These are phyloP conservation scores for Amanita exitialis DNA, from an alignment of 768 basidiomycete species.

Conservation along the genomic window DNA sequence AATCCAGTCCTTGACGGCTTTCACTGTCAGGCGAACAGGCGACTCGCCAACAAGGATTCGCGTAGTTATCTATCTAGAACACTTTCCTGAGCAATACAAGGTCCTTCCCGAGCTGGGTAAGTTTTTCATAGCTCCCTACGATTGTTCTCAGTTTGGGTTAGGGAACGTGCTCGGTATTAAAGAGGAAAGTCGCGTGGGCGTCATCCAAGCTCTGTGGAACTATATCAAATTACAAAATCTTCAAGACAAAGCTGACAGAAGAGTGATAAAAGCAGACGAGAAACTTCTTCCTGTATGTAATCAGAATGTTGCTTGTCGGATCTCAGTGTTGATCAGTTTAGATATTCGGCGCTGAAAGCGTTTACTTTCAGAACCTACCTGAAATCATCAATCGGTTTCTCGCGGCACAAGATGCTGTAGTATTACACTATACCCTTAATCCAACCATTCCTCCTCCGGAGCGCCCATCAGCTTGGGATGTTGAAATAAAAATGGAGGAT, in stretches of 20 bases:
- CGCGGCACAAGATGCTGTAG: conserved; percentile 65
- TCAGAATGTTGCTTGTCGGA: background rate
- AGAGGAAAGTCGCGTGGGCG: conserved; percentile 75
- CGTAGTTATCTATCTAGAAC: conserved; percentile 79
- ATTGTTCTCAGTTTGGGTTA: conserved; percentile 1
- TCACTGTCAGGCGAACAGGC: conserved; percentile 74
- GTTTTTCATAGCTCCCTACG: conserved; percentile 8
- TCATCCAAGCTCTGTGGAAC: conserved; percentile 83
- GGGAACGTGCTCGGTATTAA: conserved; percentile 65
- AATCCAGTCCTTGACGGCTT: conserved; percentile 72
- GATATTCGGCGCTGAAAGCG: conserved; percentile 63
- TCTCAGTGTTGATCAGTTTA: conserved; percentile 15
- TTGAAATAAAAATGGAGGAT: conserved; percentile 86
- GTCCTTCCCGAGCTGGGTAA: conserved; percentile 67
- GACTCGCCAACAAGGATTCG: conserved; percentile 71
- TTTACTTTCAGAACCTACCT: conserved; percentile 74
- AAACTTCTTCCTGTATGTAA: conserved; percentile 47
- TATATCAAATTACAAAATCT: conserved; percentile 80
- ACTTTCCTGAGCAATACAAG: conserved; percentile 81
- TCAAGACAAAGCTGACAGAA: conserved; percentile 75
- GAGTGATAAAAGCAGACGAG: conserved; percentile 60
- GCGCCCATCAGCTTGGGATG: conserved; percentile 71
- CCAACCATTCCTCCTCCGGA: conserved; percentile 56
- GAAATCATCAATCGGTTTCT: conserved; percentile 80
- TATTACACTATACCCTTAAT: conserved; percentile 69